A percentile compares a stretch with the other conserved stretches of the same genome.
phyloP scores from a whole-genome alignment of 2,329 filamentous ascomycete species.

The Dothistroma septosporum region DNA sequence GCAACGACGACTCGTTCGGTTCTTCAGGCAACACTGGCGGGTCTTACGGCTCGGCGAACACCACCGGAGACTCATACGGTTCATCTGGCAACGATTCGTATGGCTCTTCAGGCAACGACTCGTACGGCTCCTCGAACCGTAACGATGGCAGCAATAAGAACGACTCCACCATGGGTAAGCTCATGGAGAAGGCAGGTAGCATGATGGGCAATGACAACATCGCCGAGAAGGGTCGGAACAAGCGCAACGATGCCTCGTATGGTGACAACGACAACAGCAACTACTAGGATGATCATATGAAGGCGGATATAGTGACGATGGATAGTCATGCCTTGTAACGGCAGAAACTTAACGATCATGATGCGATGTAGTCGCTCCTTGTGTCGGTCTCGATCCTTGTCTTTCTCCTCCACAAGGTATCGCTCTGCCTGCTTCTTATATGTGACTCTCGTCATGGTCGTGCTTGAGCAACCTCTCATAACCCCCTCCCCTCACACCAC shows the following conservation, averaged over 20 bases:
- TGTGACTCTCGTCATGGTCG: no score
- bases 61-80: conserved; percentile 1
- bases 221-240: conserved; percentile 48
- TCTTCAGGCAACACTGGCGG: not conserved
- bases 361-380: not conserved
- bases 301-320: not conserved
- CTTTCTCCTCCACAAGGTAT: not conserved
- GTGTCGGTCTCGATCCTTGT: not conserved
- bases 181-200: conserved; percentile 57
- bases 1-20: conserved; percentile 6
- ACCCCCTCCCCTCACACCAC: conserved; percentile 30
- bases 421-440: no score
- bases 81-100: conserved; percentile 9
- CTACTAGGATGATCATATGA: not conserved
- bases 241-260: conserved; percentile 41
- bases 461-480: no score
- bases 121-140: conserved; percentile 10
- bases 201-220: conserved; percentile 48
- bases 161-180: conserved; percentile 11
- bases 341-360: not conserved
- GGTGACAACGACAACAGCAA: conserved; percentile 4
- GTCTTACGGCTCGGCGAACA: conserved; percentile 10
- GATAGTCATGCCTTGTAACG: not conserved
- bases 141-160: conserved; percentile 6
- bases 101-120: conserved; percentile 9